Conservation (phyloP, 2,329 filamentous ascomycete genomes). For the Aspergillus quadricinctus region DNA sequence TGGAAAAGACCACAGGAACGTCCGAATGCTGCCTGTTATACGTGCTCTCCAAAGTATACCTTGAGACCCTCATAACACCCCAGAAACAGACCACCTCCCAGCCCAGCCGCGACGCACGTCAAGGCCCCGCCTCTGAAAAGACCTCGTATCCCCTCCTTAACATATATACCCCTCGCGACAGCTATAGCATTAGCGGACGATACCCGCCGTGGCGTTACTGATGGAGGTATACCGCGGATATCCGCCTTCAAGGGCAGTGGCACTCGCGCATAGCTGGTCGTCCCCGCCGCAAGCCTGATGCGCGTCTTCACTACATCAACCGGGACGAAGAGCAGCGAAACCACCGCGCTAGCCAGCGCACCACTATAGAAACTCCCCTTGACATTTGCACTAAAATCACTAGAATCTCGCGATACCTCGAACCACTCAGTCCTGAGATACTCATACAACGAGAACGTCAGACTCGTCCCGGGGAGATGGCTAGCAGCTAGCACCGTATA, state of each 20-base stretch:
- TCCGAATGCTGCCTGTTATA: neutral
- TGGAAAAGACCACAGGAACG: neutral
- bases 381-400: neutral
- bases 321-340: neutral
- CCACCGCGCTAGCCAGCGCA: neutral
- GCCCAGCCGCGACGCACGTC: neutral
- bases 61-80: neutral
- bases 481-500: neutral
- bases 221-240: neutral
- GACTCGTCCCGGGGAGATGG: neutral
- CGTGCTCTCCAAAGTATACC: neutral
- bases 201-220: no score
- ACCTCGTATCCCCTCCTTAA: neutral
- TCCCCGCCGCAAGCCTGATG: neutral
- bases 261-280: neutral
- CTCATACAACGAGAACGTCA: neutral
- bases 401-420: neutral
- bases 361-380: neutral
- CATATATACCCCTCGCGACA: neutral
- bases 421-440: neutral
- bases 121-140: neutral
- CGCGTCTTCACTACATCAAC: neutral
- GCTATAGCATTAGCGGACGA: neutral
- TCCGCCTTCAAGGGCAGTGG: neutral
- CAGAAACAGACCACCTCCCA: neutral